Evolutionary conservation across 139 green algal species (phyloP).

Genomic region (Gonium pectorale): DNA sequence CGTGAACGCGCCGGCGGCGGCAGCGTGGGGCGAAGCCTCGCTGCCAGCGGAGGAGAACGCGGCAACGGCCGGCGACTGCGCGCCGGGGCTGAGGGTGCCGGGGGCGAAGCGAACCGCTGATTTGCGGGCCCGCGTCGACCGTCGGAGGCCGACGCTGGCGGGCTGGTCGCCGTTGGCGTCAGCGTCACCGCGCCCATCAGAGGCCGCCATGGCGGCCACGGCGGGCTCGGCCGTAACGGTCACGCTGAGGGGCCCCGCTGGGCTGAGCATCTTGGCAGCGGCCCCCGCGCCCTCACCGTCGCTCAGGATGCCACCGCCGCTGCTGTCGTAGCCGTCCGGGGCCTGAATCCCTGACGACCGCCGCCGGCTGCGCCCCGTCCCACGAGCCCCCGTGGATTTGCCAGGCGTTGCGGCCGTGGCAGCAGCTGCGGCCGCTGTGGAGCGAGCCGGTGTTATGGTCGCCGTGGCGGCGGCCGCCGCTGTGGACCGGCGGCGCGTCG

Average conservation of each 20-base stretch:
- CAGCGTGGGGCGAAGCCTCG: neutral
- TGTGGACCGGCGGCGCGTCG: neutral
- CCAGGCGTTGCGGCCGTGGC: neutral
- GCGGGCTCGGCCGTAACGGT: neutral
- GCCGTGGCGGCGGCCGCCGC: neutral
- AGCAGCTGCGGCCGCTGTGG: neutral
- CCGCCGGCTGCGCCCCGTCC: neutral
- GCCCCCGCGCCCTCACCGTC: neutral
- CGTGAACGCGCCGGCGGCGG: neutral
- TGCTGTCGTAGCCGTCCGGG: slow-evolving; percentile 7
- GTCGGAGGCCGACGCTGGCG: neutral
- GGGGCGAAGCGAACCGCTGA: slow-evolving; percentile 36
- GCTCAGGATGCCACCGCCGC: neutral
- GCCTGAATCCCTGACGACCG: neutral
- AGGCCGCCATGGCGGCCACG: neutral
- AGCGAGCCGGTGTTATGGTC: neutral
- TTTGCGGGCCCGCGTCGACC: too few relatives aligned
- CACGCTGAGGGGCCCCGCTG: neutral
- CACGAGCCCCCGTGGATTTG: too few relatives aligned
- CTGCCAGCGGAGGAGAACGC: neutral
- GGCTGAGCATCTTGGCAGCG: neutral
- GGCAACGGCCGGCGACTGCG: neutral
- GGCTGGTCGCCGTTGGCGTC: neutral
- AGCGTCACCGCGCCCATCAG: too few relatives aligned
- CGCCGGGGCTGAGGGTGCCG: slow-evolving; percentile 21